Base-by-base conservation (phyloP, 73 alveolate species). In the Stentor roeselii region DNA sequence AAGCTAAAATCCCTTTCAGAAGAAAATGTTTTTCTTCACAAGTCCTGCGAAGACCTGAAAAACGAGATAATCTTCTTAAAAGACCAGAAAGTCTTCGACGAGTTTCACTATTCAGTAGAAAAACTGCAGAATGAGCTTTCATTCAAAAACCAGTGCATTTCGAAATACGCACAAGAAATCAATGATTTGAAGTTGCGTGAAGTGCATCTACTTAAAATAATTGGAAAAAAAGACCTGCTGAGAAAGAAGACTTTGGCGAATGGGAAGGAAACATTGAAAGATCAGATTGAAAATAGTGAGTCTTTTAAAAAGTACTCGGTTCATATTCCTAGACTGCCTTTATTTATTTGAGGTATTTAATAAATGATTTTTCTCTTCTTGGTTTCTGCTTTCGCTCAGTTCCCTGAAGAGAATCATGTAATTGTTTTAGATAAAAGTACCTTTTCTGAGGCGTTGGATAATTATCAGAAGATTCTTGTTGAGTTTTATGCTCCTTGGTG, bases 401-500 rank as follows among this genome's bases (percentile, higher is more conserved):
- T 50, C 21, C 67, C 67, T 11, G 67, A 50, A 50, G 67, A 50
- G 21, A 21, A 50, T 50, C 30, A 21, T 11, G 67, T 50, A 11
- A 6, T 50, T 6, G 67, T 50, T 50, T 50, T 50, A 50, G 67
- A 50, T 50, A 21, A 6, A 50, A 21, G 21, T 11, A 50, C 67
- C 21, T 50, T 50, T 21, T 21, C 67, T 21, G 21, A 50, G 6
- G 67, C 67, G 6, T 50, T 50, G 67, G 30, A 50, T 11, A 50
- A 50, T 11, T 6, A 6, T 50, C 67, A 6, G 21, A 50, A 50
- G 21, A 6, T 50, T 50, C 6, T 50, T 6, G 67, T 50, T 14
- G 82, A 61, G 90, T 89, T 89, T 82, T 89, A 60, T 61, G 83
- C 86, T 39, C 93, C 94, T 1, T 83, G 89, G 59, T n/a, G 67